Conservation (phyloP, 495 filamentous ascomycete species). For the Neurospora tetraspora region DNA sequence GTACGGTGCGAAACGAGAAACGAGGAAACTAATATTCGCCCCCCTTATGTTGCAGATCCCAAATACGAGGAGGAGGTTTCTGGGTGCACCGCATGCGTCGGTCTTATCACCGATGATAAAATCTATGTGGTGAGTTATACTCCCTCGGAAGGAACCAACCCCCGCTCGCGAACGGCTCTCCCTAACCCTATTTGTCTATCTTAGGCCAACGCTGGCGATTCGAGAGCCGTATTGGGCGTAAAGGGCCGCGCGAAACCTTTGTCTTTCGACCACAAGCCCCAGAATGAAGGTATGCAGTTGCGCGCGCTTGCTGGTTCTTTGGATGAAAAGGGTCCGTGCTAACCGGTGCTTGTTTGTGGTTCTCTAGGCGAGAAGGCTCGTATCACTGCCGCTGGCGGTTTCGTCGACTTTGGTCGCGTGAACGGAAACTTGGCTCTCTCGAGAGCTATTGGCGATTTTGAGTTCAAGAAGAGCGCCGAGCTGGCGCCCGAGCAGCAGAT, state of each 20-base stretch:
- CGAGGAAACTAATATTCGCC: neutral
- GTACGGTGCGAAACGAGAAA: conserved; percentile 12
- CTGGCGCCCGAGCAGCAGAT: conserved; percentile 95
- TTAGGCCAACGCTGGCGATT: conserved; percentile 94
- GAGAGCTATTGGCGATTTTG: conserved; percentile 95
- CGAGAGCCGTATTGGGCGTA: conserved; percentile 82
- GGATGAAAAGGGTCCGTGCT: conserved; percentile 3
- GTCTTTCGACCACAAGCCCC: conserved; percentile 96
- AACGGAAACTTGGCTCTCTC: conserved; percentile 98
- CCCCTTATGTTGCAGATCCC: conserved; percentile 53
- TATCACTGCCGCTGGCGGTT: conserved; percentile 90
- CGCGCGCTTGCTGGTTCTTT: neutral
- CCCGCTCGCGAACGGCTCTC: neutral
- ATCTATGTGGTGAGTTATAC: conserved; percentile 72
- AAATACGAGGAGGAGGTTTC: conserved; percentile 97
- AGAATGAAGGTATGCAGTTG: conserved; percentile 71
- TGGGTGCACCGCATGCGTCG: conserved; percentile 89
- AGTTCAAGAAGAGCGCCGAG: conserved; percentile 98
- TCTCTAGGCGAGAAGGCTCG: conserved; percentile 81
- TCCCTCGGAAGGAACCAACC: neutral
- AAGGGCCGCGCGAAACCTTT: conserved; percentile 95
- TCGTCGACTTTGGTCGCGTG: conserved; percentile 96
- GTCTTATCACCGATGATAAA: conserved; percentile 77
- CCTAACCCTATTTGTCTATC: conserved; percentile 12
- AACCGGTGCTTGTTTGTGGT: conserved; percentile 7